These are phyloP conservation scores for Boletus sensibilis DNA, from an alignment of 768 basidiomycete genomes.

Conservation along the genomic window DNA sequence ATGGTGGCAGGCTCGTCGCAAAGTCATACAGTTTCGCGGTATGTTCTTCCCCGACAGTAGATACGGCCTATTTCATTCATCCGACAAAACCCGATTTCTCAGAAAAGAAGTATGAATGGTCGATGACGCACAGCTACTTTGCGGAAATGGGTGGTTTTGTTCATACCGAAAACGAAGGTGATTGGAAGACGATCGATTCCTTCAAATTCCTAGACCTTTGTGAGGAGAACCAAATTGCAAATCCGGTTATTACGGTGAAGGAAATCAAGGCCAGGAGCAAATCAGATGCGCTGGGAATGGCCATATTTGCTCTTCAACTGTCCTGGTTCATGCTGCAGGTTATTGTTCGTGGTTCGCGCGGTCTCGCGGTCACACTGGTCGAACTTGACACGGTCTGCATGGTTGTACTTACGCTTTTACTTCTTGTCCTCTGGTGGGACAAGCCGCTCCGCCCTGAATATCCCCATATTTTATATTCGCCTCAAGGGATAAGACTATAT, in stretches of 20 bases:
- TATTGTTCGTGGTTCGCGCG: neutral
- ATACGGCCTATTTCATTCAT: too few species aligned
- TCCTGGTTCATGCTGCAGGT: neutral
- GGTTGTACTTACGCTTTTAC: neutral
- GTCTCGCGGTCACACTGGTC: neutral
- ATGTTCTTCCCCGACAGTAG: too few species aligned
- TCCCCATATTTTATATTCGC: neutral
- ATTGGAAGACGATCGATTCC: neutral
- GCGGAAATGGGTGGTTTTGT: conserved; percentile 2
- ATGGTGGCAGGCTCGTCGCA: too few species aligned
- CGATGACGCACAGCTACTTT: conserved; percentile 1
- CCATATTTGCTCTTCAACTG: neutral
- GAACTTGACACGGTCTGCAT: conserved; percentile 1
- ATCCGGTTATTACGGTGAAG: neutral
- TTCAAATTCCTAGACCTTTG: neutral
- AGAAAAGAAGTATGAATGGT: neutral
- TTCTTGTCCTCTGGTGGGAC: conserved; percentile 1
- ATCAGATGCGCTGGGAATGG: neutral
- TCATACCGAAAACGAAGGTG: neutral
- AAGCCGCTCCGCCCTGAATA: neutral
- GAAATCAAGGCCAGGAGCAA: conserved; percentile 1
- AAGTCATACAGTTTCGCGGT: too few species aligned
- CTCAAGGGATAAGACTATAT: neutral
- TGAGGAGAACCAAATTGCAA: neutral
- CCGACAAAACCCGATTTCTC: neutral